Evolutionary conservation across 2,329 filamentous ascomycete species (phyloP).

Genomic region (Clonostachys chloroleuca): DNA sequence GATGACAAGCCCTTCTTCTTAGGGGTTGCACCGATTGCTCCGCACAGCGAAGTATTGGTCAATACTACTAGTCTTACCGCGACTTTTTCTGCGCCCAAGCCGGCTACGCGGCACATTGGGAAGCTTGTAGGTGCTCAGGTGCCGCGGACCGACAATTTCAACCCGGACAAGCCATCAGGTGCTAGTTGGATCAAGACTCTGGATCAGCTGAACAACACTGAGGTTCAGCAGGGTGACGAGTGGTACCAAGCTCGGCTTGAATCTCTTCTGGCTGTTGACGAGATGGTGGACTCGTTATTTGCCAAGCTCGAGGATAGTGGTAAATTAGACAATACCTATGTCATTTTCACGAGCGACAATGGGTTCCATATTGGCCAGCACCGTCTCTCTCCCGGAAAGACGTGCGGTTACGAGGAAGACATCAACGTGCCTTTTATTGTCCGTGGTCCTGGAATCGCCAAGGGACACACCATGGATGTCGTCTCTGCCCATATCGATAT

Average conservation of each 20-base stretch:
- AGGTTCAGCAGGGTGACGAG: constrained; percentile 25
- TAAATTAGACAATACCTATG: constrained; percentile 34
- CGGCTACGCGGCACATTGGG: constrained; percentile 51
- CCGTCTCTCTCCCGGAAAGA: constrained; percentile 45
- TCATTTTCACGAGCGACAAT: constrained; percentile 49
- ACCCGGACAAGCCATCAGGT: constrained; percentile 39
- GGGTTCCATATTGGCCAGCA: constrained; percentile 50
- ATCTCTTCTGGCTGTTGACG: constrained; percentile 36
- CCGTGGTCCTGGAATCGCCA: constrained; percentile 39
- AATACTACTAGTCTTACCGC: constrained; percentile 35
- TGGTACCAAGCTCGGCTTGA: constrained; percentile 33
- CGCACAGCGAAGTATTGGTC: constrained; percentile 23
- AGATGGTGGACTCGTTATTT: constrained; percentile 33
- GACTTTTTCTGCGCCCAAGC: constrained; percentile 31
- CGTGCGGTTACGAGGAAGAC: constrained; percentile 46
- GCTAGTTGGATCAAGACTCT: constrained; percentile 37
- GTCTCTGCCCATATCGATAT: constrained; percentile 50
- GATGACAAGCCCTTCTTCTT: constrained; percentile 48
- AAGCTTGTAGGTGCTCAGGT: constrained; percentile 56
- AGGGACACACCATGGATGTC: constrained; percentile 24
- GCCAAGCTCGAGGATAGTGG: constrained; percentile 18
- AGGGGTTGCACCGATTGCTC: constrained; percentile 39
- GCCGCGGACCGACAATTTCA: constrained; percentile 61
- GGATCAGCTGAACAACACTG: constrained; percentile 19
- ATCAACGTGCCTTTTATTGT: constrained; percentile 46